phyloP scores from a whole-genome alignment of 306 rosid species.

The Carpinus fangiana region DNA sequence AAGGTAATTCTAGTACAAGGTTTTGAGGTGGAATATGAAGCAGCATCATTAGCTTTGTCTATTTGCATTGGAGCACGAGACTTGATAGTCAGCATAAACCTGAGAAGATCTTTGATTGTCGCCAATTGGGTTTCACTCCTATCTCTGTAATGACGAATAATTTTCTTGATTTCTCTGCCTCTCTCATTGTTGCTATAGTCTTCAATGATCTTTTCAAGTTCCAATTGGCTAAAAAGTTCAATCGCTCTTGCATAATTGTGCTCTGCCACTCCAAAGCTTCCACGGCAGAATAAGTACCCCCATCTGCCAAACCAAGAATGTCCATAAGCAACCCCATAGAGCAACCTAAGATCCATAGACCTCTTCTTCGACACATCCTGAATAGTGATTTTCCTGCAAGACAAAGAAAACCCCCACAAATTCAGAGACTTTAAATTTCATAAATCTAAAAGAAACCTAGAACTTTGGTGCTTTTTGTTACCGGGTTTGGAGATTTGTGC shows the following conservation, averaged over 20 bases:
- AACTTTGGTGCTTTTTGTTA: slow-evolving; percentile 14
- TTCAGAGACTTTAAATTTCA: background rate
- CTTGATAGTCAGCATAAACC: slow-evolving; percentile 79
- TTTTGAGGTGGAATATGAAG: slow-evolving; percentile 34
- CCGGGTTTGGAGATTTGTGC: slow-evolving; percentile 66
- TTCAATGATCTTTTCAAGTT: slow-evolving; percentile 47
- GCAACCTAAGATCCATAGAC: slow-evolving; percentile 78
- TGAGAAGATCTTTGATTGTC: slow-evolving; percentile 69
- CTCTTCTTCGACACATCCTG: slow-evolving; percentile 74
- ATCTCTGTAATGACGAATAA: slow-evolving; percentile 65
- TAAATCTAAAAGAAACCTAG: slow-evolving; percentile 1
- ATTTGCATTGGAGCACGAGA: slow-evolving; percentile 47
- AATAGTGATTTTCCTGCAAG: slow-evolving; percentile 65
- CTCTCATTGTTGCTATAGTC: slow-evolving; percentile 38
- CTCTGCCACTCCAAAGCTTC: slow-evolving; percentile 71
- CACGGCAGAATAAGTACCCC: slow-evolving; percentile 74
- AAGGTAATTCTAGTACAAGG: slow-evolving; percentile 31
- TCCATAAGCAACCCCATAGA: slow-evolving; percentile 84
- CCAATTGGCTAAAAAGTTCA: slow-evolving; percentile 54
- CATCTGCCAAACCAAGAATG: slow-evolving; percentile 95
- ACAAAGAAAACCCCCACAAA: slow-evolving; percentile 5
- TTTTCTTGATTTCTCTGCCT: slow-evolving; percentile 55
- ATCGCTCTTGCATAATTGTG: slow-evolving; percentile 56
- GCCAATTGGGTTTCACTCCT: slow-evolving; percentile 72
- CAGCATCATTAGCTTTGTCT: slow-evolving; percentile 9